Evolutionary conservation across 2,329 filamentous ascomycete species (phyloP).

Genomic region (Hawksworthiomyces lignivorus): DNA sequence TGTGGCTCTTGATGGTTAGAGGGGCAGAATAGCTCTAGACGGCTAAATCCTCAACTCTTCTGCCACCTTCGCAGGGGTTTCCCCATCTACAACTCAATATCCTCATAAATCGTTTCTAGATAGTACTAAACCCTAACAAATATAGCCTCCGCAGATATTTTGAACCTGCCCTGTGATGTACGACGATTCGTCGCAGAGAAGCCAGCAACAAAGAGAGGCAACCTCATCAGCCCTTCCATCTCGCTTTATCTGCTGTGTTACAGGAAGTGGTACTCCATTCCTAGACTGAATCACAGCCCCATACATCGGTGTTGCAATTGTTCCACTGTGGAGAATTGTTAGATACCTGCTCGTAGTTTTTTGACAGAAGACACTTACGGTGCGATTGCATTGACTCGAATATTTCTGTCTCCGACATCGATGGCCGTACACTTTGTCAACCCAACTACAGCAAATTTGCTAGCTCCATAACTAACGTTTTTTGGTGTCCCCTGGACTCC

Average conservation of each 20-base stretch:
- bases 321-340: not conserved
- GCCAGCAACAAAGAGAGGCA: conserved; percentile 1
- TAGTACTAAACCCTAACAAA: no score
- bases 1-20: no score
- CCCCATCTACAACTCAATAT: no score
- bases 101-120: no score
- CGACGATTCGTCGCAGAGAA: conserved; percentile 2
- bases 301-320: not conserved
- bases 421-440: not conserved
- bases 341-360: not conserved
- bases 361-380: not conserved
- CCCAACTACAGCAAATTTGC: not conserved
- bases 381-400: not conserved
- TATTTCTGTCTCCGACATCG: not conserved
- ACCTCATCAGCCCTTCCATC: not conserved
- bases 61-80: no score
- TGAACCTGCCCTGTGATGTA: conserved; percentile 1
- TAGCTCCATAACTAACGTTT: no score
- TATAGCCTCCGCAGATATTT: not conserved
- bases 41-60: no score
- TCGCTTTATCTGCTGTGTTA: conserved; percentile 3
- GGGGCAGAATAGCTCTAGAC: no score
- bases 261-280: not conserved
- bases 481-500: no score
- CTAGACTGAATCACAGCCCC: not conserved